A percentile compares a stretch with the other conserved stretches of the same genome.
Evolutionary conservation across 345 rosid genomes (phyloP).

Genomic region (Eucalyptus cladocalyx): DNA sequence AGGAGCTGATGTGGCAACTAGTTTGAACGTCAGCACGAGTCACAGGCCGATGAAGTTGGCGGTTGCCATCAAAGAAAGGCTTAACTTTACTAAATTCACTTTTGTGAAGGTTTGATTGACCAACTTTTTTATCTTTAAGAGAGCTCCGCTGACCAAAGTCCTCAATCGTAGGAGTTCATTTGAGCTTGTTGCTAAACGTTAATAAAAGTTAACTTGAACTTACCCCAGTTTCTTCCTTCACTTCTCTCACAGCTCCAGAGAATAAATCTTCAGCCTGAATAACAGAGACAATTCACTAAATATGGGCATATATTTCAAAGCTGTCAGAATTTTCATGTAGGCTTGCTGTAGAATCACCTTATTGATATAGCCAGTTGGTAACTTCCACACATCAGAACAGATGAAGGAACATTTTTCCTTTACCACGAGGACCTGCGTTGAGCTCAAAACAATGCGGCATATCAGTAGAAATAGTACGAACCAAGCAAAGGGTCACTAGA

Average conservation of each 20-base stretch:
- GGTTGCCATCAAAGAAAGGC: background rate
- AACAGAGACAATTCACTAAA: background rate
- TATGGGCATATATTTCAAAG: background rate
- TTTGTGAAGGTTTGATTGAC: background rate
- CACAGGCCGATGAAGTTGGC: background rate
- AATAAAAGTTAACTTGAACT: background rate
- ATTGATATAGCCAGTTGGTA: conserved; percentile 41
- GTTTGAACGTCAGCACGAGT: background rate
- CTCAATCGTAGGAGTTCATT: background rate
- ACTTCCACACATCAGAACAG: conserved; percentile 36
- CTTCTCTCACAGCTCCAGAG: conserved; percentile 41
- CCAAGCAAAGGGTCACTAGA: background rate
- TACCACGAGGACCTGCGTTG: conserved; percentile 27
- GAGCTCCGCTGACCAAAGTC: background rate
- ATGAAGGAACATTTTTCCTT: conserved; percentile 34
- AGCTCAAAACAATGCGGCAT: background rate
- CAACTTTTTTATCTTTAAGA: background rate
- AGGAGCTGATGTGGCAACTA: background rate
- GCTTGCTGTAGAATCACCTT: conserved; percentile 12
- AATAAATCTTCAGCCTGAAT: conserved; percentile 39
- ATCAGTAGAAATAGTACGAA: background rate
- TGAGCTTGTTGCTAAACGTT: background rate
- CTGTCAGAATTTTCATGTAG: background rate
- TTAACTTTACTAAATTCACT: background rate
- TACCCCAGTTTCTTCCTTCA: conserved; percentile 52